Evolutionary conservation across 306 rosid species (phyloP).

Genomic region (Cajanus cajan): DNA sequence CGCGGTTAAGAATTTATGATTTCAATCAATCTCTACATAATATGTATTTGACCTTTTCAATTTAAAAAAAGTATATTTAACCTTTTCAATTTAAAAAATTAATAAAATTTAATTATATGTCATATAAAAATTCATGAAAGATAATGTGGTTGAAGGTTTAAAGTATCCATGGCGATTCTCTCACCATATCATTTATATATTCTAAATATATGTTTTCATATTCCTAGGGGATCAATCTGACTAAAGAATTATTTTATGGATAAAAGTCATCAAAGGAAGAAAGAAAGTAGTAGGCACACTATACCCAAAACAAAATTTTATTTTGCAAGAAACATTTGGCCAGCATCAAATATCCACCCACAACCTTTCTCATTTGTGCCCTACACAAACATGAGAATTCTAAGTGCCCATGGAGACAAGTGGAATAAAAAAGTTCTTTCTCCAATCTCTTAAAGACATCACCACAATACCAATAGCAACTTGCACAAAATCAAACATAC

Average conservation of each 20-base stretch:
- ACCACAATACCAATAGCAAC: neutral
- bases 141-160: too few relatives aligned
- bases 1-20: too few relatives aligned
- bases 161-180: too few relatives aligned
- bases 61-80: too few relatives aligned
- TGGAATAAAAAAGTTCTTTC: neutral
- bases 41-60: too few relatives aligned
- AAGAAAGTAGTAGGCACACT: neutral
- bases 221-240: too few relatives aligned
- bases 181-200: too few relatives aligned
- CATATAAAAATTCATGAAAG: too few relatives aligned
- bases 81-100: too few relatives aligned
- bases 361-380: neutral
- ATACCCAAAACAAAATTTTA: neutral
- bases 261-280: neutral
- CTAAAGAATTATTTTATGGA: neutral
- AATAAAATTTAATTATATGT: too few relatives aligned
- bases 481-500: neutral
- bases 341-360: neutral
- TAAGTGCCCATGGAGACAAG: neutral
- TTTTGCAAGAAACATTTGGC: neutral
- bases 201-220: too few relatives aligned
- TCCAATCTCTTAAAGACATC: constrained; percentile 12
- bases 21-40: too few relatives aligned
- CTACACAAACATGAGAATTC: neutral